Base-by-base conservation (phyloP, 2,329 filamentous ascomycete genomes). In the Fusarium begoniae region DNA sequence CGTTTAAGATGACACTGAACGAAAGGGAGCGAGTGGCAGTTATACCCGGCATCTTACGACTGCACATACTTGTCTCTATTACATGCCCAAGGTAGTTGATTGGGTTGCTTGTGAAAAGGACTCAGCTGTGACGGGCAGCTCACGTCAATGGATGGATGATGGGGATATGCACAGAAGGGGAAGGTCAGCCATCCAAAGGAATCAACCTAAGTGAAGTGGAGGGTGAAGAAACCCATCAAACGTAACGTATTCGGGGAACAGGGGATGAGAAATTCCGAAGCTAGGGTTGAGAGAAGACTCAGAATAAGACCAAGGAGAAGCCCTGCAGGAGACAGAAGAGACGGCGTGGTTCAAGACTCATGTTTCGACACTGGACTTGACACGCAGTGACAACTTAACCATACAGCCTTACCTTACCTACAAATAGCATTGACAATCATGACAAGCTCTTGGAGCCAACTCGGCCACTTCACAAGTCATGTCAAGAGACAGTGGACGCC, bases 101-200 rank as follows among this genome's bases (percentile, higher is more conserved):
- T 35, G 32, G 32, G n/a, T 60, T 40, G 18, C n/a, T 48, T 20
- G 22, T 38, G 22, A 30, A 44, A 61, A 20, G 24, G 41, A 44
- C n/a, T 40, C 38, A 53, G 18, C 18, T 40, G 53, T 48, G 55
- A 50, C n/a, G 26, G 41, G 17, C 40, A 37, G 35, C 10, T 37
- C 26, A 28, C 26, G 22, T 63, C 22, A 38, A 45, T 30, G 38
- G 47, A 30, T 26, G 43, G 53, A 41, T 40, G 22, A 57, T 66
- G 60, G 68, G 50, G 54, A 60, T 70, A 55, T 70, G 66, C 68
- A 70, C 70, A 61, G 66, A 73, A 73, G 65, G 54, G 70, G 70
- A 73, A 73, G 70, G 70, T 73, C 51, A 66, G 24, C 38, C 28
- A 69, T 35, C 38, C 53, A 64, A 47, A 64, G 57, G 53, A 58